Percentiles rank a stretch among this genome's conserved stretches.
These are phyloP conservation scores for Kodamaea derodonti DNA, from an alignment of 1,139 yeast genomes.

Conservation along the genomic window DNA sequence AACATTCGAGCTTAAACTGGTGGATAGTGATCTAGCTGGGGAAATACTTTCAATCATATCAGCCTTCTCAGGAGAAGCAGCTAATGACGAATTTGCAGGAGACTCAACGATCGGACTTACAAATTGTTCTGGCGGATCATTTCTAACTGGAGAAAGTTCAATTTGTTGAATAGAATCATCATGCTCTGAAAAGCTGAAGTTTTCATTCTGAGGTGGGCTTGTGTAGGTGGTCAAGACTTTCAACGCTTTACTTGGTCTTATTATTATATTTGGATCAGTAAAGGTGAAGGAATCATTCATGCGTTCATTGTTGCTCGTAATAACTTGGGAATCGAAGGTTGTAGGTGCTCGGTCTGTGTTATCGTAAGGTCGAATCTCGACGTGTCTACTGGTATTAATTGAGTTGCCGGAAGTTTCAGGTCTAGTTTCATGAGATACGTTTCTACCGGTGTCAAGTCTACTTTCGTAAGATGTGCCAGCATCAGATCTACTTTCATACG, in stretches of 20 bases:
- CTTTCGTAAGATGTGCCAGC: too few relatives aligned
- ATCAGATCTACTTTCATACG: too few relatives aligned
- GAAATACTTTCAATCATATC: too few relatives aligned
- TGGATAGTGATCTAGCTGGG: slow-evolving; percentile 6
- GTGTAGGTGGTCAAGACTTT: background rate
- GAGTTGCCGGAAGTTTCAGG: too few relatives aligned
- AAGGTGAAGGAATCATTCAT: slow-evolving; percentile 1
- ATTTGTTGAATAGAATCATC: slow-evolving; percentile 26
- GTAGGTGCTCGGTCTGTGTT: slow-evolving; percentile 6
- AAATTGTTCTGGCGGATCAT: slow-evolving; percentile 6
- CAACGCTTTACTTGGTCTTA: background rate
- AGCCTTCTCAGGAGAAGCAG: too few relatives aligned
- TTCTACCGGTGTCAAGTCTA: too few relatives aligned
- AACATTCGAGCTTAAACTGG: slow-evolving; percentile 16
- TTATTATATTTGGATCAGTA: slow-evolving; percentile 4
- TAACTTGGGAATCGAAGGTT: slow-evolving; percentile 9
- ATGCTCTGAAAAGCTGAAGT: slow-evolving; percentile 25
- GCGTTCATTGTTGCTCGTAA: slow-evolving; percentile 2
- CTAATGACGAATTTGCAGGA: slow-evolving; percentile 8
- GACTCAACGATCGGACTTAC: slow-evolving; percentile 13
- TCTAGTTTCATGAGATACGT: too few relatives aligned
- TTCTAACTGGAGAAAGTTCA: slow-evolving; percentile 17
- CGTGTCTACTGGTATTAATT: too few relatives aligned
- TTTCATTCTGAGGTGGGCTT: slow-evolving; percentile 1
- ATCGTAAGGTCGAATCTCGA: too few relatives aligned